Base-by-base conservation (phyloP, 257 asterid species). In the Scutellaria galericulata region DNA sequence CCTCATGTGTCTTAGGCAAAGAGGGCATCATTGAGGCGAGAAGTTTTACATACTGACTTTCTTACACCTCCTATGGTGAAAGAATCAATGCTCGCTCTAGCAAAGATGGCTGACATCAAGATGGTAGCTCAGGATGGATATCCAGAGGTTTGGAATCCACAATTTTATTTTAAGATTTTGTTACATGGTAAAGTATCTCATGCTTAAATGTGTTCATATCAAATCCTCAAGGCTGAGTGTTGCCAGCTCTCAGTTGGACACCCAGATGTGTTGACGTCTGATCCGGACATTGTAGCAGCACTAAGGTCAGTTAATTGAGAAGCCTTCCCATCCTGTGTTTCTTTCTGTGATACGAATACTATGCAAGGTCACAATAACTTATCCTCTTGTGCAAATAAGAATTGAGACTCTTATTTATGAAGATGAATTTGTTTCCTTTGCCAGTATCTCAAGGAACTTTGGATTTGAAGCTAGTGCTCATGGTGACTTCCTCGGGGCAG, bases 401-500 rank as follows among this genome's bases (percentile, higher is more conserved):
- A 24, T 24, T 24, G 27, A 2, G 27, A 24, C 27, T 24, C 27
- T 24, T 24, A 24, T 39, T 24, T 65, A 62, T 64, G 22, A 60
- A 37, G 68, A 71, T 57, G 62, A 65, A 65, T 58, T 71, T 48
- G 62, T 74, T 74, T 55, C 70, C 14, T 70, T 75, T 68, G 68
- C 52, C 87, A 92, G 99, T 77, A 79, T 95, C 71, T 83, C 95
- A 7, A 97, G 99, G 74, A 92, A 95, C 78, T 95, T 95, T 63
- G 86, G 87, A 46, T 95, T 87, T 76, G 89, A 83, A 79, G 69
- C 95, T 44, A 88, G 88, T 76, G 88, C 89, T 75, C 99, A 95
- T 78, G 94, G 99, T 42, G 98, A 95, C 83, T 95, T 92, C 82
- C 98, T 92, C 51, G 97, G 97, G 70, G 72, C 98, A 64, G 90